Evolutionary conservation across 1,139 yeast genomes (phyloP).

Genomic region (Scheffersomyces segobiensis): DNA sequence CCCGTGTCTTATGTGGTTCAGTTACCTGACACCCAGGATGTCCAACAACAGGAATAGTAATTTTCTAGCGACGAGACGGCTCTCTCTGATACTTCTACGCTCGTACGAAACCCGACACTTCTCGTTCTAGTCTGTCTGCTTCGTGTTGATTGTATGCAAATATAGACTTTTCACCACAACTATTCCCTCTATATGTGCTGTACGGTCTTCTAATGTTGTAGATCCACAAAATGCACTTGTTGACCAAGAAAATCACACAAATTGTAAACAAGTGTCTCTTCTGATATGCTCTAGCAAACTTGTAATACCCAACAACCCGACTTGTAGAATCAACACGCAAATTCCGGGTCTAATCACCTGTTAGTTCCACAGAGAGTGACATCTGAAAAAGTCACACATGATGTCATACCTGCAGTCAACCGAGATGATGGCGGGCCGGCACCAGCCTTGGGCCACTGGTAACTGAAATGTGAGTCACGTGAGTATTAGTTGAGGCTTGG

Average conservation of each 20-base stretch:
- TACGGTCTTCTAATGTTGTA: not conserved
- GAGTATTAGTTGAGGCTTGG: not conserved
- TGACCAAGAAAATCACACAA: not conserved
- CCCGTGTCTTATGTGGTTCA: not conserved
- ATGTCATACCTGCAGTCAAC: constrained; percentile 6
- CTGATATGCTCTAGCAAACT: not conserved
- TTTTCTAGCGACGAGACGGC: not conserved
- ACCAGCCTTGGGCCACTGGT: not conserved
- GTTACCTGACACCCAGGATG: not conserved
- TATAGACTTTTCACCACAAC: not conserved
- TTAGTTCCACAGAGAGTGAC: not conserved
- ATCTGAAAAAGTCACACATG: constrained; percentile 1
- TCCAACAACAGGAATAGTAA: not conserved
- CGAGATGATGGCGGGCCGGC: not conserved
- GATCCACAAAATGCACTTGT: not conserved
- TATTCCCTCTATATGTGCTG: not conserved
- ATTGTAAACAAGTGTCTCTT: not conserved
- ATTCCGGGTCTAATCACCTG: not conserved
- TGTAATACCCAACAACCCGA: not conserved
- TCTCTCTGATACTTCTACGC: not conserved
- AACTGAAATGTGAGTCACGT: not conserved
- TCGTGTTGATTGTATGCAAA: not conserved
- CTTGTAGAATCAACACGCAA: not conserved
- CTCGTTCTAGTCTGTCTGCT: not conserved
- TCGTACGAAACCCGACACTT: not conserved